Evolutionary conservation across 108 stramenopile genomes (phyloP).

Genomic region (Chaetoceros tenuissimus): DNA sequence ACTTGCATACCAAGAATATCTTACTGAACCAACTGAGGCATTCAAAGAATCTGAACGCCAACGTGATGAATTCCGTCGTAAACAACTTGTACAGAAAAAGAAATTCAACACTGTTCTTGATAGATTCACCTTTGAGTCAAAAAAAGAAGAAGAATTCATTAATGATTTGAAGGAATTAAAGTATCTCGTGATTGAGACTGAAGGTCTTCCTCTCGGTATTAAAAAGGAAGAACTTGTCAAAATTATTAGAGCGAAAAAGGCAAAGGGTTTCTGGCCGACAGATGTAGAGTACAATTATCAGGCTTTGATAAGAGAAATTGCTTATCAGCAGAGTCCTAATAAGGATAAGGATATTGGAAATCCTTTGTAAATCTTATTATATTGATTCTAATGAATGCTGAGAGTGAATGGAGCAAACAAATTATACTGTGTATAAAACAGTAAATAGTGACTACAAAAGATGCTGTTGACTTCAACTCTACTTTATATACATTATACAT

Average conservation of each 20-base stretch:
- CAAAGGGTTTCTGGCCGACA: conserved; percentile 74
- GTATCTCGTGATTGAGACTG: conserved; percentile 32
- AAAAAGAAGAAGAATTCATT: conserved; percentile 41
- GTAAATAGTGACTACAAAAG: no score
- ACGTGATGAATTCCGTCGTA: conserved; percentile 64
- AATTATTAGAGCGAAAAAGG: conserved; percentile 66
- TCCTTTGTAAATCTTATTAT: conserved; percentile 47
- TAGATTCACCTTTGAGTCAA: conserved; percentile 34
- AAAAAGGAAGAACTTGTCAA: conserved; percentile 78
- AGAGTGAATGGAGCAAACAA: no score
- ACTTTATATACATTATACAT: no score
- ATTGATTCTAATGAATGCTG: no score
- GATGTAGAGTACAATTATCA: conserved; percentile 74
- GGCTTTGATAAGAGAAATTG: conserved; percentile 52
- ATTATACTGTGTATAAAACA: no score
- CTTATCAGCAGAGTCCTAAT: conserved; percentile 76
- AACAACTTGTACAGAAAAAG: conserved; percentile 47
- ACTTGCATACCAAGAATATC: no score
- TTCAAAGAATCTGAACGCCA: conserved; percentile 78
- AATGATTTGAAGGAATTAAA: conserved; percentile 46
- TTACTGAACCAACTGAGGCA: conserved; percentile 79
- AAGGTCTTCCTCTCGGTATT: conserved; percentile 74
- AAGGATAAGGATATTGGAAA: conserved; percentile 60
- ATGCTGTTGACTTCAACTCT: no score
- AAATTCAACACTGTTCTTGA: conserved; percentile 51